Base-by-base conservation (phyloP, 352 stramenopile genomes). In the Phytophthora rubi region DNA sequence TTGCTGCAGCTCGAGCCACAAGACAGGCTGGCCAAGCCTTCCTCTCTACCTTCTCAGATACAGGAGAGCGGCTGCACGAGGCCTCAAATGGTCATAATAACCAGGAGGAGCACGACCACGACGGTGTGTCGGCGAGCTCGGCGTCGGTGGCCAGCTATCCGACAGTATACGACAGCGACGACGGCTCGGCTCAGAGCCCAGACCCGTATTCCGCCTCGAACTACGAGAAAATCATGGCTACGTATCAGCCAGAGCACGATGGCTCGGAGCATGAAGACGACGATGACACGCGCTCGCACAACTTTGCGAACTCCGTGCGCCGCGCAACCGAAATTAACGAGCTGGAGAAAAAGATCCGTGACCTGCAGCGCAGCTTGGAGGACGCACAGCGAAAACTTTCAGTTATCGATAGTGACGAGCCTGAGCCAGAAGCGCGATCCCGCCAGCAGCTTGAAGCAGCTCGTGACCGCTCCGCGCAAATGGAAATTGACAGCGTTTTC, bases 141-240 rank as follows among this genome's bases (percentile, higher is more conserved):
- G 76, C 32, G 3, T 85, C 76, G 5, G 76, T 76, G 49, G 77
- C 71, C 4, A 89, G 79, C 23, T 79, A 85, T 60, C 69, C 70
- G 39, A 76, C 70, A 18, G 30, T 60, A 37, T 70, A 73, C n/a
- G 73, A 72, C 32, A 80, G 70, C 21, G 69, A 77, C 12, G 63
- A 71, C 33, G 33, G 60, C 58, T 69, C 62, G 6, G 28, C 49
- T 42, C 64, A 71, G 1, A 79, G 68, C 23, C 66, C 77, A 9
- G 77, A 91, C 18, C 83, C 83, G 26, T 91, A 90, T 54, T 82
- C 85, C 6, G 73, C 75, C 0, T 79, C 69, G 0, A 90, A 90
- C 56, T 93, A 91, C 54, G 82, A 90, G 21, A 82, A 83, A 39
- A 58, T 87, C 13, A 91, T 93, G 85, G 76, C 75, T 6, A 71